phyloP scores from a whole-genome alignment of 768 basidiomycete genomes.

The Hysterangium stoloniferum region DNA sequence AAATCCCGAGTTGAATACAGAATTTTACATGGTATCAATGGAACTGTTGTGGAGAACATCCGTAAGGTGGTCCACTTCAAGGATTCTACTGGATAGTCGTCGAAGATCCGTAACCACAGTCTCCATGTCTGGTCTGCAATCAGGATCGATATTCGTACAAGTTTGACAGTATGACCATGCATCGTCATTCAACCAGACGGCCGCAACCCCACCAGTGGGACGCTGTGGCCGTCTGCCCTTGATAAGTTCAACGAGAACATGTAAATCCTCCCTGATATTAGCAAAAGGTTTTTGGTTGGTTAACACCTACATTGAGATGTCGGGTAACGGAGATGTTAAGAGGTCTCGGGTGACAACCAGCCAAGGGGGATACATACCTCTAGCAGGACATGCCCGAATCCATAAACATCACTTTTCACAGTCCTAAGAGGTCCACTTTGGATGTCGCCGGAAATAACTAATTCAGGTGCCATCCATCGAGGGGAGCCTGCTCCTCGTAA shows the following conservation, averaged over 20 bases:
- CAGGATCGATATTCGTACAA: not conserved
- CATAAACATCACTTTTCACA: constrained; percentile 8
- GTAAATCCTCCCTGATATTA: constrained; percentile 1
- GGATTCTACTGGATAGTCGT: not conserved
- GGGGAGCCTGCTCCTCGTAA: constrained; percentile 22
- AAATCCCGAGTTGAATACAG: no score
- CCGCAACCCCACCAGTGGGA: not conserved
- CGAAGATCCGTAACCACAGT: not conserved
- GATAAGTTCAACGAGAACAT: constrained; percentile 1
- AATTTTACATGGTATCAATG: no score
- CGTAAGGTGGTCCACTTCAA: no score
- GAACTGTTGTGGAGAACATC: no score
- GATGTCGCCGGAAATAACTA: constrained; percentile 14
- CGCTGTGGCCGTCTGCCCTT: not conserved
- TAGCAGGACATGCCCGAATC: constrained; percentile 7
- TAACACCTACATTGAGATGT: not conserved
- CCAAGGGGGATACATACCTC: not conserved
- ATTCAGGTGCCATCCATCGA: constrained; percentile 29
- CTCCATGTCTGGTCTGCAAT: not conserved
- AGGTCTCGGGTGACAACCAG: not conserved
- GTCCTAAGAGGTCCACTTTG: not conserved
- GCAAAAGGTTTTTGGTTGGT: constrained; percentile 2
- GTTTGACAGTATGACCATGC: not conserved
- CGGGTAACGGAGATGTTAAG: no score
- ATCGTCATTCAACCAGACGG: not conserved